Percentiles rank a stretch among this genome's conserved stretches.
Evolutionary conservation across 2,329 filamentous ascomycete genomes (phyloP).

Genomic region (Neopestalotiopsis sp.): DNA sequence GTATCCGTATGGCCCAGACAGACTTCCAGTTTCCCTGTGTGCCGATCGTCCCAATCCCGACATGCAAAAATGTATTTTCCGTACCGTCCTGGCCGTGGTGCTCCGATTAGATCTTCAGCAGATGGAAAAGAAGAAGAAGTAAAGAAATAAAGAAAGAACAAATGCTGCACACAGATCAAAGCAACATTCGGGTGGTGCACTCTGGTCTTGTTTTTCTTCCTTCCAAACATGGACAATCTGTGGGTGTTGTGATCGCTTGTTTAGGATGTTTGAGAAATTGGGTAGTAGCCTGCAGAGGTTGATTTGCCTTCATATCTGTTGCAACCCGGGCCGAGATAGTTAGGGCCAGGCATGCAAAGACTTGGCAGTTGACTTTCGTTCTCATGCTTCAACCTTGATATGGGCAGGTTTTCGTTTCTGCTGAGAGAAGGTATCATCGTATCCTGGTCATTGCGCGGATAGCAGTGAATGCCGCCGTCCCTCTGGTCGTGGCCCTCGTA

Average conservation of each 20-base stretch:
- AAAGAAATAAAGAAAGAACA: constrained; percentile 2
- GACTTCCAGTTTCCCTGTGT: neutral
- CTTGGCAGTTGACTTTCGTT: constrained; percentile 53
- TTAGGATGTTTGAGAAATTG: constrained; percentile 55
- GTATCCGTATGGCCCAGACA: too few species aligned
- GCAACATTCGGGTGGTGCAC: neutral
- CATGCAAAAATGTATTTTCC: constrained; percentile 13
- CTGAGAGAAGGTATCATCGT: constrained; percentile 34
- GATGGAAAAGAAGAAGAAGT: neutral
- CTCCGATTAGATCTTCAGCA: neutral
- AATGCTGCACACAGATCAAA: neutral
- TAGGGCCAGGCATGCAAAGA: constrained; percentile 49
- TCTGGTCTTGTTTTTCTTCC: neutral
- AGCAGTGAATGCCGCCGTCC: constrained; percentile 53
- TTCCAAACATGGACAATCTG: neutral
- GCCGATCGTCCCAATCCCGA: neutral
- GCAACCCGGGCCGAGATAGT: constrained; percentile 47
- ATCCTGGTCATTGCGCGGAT: constrained; percentile 42
- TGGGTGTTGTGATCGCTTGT: constrained; percentile 21
- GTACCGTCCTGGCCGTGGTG: neutral
- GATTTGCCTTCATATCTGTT: constrained; percentile 60
- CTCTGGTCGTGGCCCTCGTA: constrained; percentile 55
- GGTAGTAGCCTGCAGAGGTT: constrained; percentile 59
- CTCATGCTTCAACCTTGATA: constrained; percentile 56
- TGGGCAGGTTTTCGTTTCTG: constrained; percentile 36